A percentile compares a stretch with the other conserved stretches of the same genome.
Conservation (phyloP, 331 rosid genomes). For the Prunus yedoensis region DNA sequence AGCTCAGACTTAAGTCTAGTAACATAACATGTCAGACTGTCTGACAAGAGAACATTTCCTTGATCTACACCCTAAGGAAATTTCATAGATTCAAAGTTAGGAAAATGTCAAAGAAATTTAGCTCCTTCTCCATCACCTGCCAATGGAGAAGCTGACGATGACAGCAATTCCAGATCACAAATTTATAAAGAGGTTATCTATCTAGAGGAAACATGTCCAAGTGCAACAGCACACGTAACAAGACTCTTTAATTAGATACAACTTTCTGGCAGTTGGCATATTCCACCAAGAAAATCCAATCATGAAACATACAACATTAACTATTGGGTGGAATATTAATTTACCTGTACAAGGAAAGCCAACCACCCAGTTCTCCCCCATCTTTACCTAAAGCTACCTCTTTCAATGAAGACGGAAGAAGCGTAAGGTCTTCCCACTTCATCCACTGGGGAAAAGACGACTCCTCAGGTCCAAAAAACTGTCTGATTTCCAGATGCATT, state of each 20-base stretch:
- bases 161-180: no score
- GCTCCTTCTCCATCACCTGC: no score
- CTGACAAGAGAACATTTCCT: no score
- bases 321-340: constrained; percentile 1
- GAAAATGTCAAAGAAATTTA: no score
- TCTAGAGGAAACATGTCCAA: neutral
- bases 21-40: no score
- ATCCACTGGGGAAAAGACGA: constrained; percentile 59
- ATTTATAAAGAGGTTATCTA: no score
- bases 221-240: neutral
- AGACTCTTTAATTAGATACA: neutral
- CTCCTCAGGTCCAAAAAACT: constrained; percentile 66
- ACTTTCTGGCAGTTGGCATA: neutral
- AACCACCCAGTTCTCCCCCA: constrained; percentile 62
- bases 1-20: no score
- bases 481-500: constrained; percentile 72
- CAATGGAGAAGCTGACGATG: no score
- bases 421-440: constrained; percentile 60
- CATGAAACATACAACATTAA: neutral
- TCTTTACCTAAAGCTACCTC: constrained; percentile 63
- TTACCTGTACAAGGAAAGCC: constrained; percentile 86
- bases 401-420: constrained; percentile 54
- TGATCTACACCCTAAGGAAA: no score
- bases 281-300: neutral
- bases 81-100: no score